Base-by-base conservation (phyloP, 768 basidiomycete species). In the Leccinum longicurvipes region DNA sequence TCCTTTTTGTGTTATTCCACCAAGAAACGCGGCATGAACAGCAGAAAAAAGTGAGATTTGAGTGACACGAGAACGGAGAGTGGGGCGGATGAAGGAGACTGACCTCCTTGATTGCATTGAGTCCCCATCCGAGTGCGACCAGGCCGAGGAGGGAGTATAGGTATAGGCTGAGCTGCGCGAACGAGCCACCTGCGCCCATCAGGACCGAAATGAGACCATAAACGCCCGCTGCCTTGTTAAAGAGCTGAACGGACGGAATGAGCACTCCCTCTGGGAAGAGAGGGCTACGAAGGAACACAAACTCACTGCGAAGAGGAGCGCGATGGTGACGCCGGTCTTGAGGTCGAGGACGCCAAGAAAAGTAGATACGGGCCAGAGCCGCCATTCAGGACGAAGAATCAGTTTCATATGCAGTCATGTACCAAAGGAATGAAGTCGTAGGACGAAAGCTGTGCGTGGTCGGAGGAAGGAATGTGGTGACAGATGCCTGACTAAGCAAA, bases 181-280 rank as follows among this genome's bases (percentile, higher is more conserved):
- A 85, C n/a, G 88, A 86, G n/a, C 89, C 88, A n/a, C 91, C 93
- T 28, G 91, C 87, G 19, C 95, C 95, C 1, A 89, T 89, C 56
- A 94, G 73, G 54, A 94, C 82, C 6, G 94, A 95, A 56, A 99
- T 86, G 55, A 99, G 82, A 53, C 97, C 97, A 69, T 98, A 99
- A 9, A 98, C 83, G 50, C 97, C 96, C 19, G 97, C 95, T 49
- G 95, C 96, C 75, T 99, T 99, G 82, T 99, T 99, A 61, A 99
- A 77, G 51, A 93, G 74, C 90, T 91, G 65, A 24, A 7, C 11
- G 10, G 9, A 12, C 48, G 61, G 36, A 54, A 47, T 64, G 59
- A 60, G n/a, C n/a, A n/a, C n/a, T n/a, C n/a, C n/a, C n/a, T n/a
- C n/a, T n/a, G n/a, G n/a, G n/a, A 32, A 39, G 19, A 28, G 29